These are phyloP conservation scores for Microstroma glucosiphilum DNA, from an alignment of 1,284 basidiomycete species.

Conservation along the genomic window DNA sequence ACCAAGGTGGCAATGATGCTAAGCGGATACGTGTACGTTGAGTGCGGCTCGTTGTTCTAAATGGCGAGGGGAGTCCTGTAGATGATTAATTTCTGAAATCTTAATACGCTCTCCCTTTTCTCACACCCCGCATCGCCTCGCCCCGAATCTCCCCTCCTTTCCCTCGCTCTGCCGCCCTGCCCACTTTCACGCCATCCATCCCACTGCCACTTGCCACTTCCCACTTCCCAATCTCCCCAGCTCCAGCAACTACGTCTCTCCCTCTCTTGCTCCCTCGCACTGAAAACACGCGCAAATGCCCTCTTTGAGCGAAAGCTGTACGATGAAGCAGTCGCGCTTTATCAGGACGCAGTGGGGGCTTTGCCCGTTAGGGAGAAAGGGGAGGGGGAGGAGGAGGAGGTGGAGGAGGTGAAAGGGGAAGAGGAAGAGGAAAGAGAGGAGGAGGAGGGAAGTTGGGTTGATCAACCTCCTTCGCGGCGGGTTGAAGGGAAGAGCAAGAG, in stretches of 20 bases:
- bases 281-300: conserved; percentile 31
- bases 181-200: too few relatives aligned
- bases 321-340: conserved; percentile 27
- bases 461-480: too few relatives aligned
- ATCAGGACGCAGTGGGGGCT: conserved; percentile 27
- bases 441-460: not conserved
- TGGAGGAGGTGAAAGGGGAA: conserved; percentile 18
- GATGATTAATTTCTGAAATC: conserved; percentile 3
- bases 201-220: too few relatives aligned
- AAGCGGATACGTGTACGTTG: conserved; percentile 14
- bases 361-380: conserved; percentile 20
- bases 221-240: too few relatives aligned
- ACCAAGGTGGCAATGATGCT: conserved; percentile 8
- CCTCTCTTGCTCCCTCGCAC: conserved; percentile 19
- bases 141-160: too few relatives aligned
- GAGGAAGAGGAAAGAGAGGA: conserved; percentile 19
- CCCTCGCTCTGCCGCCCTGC: too few relatives aligned
- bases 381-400: not conserved
- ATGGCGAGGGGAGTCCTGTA: too few relatives aligned
- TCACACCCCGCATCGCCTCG: too few relatives aligned
- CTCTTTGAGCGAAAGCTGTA: conserved; percentile 23
- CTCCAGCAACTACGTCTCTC: conserved; percentile 7
- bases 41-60: too few relatives aligned
- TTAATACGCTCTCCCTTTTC: not conserved
- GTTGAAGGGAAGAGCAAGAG: not conserved